These are phyloP conservation scores for Filobasidium wieringae DNA, from an alignment of 768 basidiomycete genomes.

Conservation along the genomic window DNA sequence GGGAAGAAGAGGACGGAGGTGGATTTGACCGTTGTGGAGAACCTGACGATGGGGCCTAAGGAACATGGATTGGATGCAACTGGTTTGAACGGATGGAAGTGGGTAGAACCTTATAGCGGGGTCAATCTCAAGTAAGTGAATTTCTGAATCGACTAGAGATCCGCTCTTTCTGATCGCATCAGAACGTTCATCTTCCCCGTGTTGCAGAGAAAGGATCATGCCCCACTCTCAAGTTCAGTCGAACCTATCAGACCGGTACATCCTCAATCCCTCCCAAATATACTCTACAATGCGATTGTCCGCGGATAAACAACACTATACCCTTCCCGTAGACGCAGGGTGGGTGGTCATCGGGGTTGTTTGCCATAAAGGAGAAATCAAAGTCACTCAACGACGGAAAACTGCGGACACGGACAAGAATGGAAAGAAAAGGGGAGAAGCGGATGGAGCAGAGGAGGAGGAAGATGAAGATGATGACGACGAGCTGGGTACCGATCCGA, in stretches of 20 bases:
- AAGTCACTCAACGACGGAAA: slow-evolving; percentile 44
- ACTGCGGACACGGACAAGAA: slow-evolving; percentile 4
- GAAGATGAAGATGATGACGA: slow-evolving; percentile 31
- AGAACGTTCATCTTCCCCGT: too few species aligned
- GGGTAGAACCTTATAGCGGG: slow-evolving; percentile 78
- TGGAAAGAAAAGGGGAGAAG: slow-evolving; percentile 10
- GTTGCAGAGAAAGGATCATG: slow-evolving; percentile 57
- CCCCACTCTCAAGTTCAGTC: slow-evolving; percentile 68
- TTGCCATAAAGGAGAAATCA: slow-evolving; percentile 73
- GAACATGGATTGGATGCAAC: slow-evolving; percentile 55
- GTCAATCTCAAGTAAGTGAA: slow-evolving; percentile 73
- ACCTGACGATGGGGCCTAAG: slow-evolving; percentile 62
- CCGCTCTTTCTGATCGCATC: background rate
- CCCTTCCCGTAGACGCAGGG: slow-evolving; percentile 81
- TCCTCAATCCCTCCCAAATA: slow-evolving; percentile 72
- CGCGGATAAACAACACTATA: slow-evolving; percentile 70
- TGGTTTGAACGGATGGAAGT: slow-evolving; percentile 66
- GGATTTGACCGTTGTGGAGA: slow-evolving; percentile 52
- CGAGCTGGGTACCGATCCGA: background rate
- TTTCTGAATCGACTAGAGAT: slow-evolving; percentile 8
- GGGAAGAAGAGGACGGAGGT: slow-evolving; percentile 22
- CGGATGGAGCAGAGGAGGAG: slow-evolving; percentile 39
- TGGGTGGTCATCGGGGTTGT: slow-evolving; percentile 95
- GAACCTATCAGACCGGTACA: slow-evolving; percentile 70
- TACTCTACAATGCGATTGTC: slow-evolving; percentile 73